Conservation (phyloP, 345 rosid species). For the Populus nigra region DNA sequence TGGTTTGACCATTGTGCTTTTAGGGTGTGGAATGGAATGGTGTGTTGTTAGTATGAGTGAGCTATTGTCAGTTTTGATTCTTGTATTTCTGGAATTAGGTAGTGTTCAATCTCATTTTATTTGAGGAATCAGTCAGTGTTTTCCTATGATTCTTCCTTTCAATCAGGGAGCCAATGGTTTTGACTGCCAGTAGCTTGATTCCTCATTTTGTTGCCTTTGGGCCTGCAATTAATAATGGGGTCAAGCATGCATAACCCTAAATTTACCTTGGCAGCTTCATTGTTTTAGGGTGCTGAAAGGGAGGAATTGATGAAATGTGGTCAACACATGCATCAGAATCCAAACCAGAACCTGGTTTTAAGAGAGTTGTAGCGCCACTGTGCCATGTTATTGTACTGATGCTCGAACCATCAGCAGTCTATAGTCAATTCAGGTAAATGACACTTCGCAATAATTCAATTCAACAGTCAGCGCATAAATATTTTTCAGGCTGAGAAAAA, state of each 20-base stretch:
- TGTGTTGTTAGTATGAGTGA: conserved; percentile 46
- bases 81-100: conserved; percentile 38
- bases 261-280: not conserved
- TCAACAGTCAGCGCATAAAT: no score
- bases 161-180: not conserved
- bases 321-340: no score
- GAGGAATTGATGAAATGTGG: no score
- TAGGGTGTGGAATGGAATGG: conserved; percentile 37
- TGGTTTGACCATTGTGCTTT: conserved; percentile 33
- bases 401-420: no score
- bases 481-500: no score
- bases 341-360: no score
- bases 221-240: not conserved
- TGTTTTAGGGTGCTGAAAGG: no score
- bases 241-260: not conserved
- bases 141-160: not conserved
- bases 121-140: conserved; percentile 12
- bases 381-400: no score
- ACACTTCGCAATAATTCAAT: no score
- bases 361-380: no score
- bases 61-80: conserved; percentile 28
- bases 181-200: not conserved
- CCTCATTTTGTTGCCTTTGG: not conserved
- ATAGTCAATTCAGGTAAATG: no score
- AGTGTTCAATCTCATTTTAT: conserved; percentile 34